Evolutionary conservation across 1,284 basidiomycete genomes (phyloP).

Genomic region (Ganoderma boninense): DNA sequence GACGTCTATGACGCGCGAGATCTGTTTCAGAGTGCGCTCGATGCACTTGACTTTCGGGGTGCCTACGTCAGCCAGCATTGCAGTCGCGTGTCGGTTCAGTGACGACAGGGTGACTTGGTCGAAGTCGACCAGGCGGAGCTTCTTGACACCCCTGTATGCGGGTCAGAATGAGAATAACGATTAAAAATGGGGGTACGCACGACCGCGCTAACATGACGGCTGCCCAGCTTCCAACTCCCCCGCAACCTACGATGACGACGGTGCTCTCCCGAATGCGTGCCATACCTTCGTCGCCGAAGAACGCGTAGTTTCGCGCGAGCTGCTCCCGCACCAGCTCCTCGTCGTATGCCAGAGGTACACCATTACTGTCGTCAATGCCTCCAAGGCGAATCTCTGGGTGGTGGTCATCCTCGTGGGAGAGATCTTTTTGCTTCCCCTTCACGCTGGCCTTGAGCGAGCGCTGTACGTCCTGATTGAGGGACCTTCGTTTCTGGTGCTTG

Average conservation of each 20-base stretch:
- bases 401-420: slow-evolving; percentile 19
- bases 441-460: slow-evolving; percentile 52
- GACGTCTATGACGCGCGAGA: slow-evolving; percentile 79
- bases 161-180: neutral
- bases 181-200: slow-evolving; percentile 53
- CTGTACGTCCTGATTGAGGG: slow-evolving; percentile 64
- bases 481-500: slow-evolving; percentile 56
- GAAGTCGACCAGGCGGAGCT: slow-evolving; percentile 85
- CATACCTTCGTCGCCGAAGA: slow-evolving; percentile 95
- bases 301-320: slow-evolving; percentile 93
- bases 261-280: slow-evolving; percentile 75
- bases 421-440: slow-evolving; percentile 16
- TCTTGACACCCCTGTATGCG: slow-evolving; percentile 69
- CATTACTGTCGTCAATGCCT: slow-evolving; percentile 13
- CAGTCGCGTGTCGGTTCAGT: slow-evolving; percentile 94
- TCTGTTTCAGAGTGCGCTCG: slow-evolving; percentile 75
- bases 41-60: slow-evolving; percentile 92
- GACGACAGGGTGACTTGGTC: slow-evolving; percentile 95
- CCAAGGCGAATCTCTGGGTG: slow-evolving; percentile 18
- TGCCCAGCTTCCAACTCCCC: slow-evolving; percentile 96
- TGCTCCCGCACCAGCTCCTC: slow-evolving; percentile 87
- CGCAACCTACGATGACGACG: slow-evolving; percentile 93
- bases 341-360: slow-evolving; percentile 55
- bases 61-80: slow-evolving; percentile 91
- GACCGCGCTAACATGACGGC: slow-evolving; percentile 94